Evolutionary conservation across 768 basidiomycete genomes (phyloP), one percentile per base, ranked within the genome.

Genomic region (Holtermannia corniformis): DNA sequence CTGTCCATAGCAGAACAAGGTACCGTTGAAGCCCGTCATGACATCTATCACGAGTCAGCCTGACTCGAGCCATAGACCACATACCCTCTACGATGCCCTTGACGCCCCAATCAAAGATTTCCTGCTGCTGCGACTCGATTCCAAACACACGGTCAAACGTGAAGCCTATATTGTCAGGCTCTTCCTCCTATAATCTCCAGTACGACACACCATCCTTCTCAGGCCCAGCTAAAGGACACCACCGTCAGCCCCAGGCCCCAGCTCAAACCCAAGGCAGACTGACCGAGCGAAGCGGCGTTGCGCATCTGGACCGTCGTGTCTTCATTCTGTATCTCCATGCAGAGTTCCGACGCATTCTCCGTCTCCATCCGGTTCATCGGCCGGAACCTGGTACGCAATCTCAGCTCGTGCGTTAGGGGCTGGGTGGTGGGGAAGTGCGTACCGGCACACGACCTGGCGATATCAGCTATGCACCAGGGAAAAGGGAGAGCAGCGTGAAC

Each of bases 21-120:
- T 96, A 47, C 95, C 95, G 64, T 99, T 99, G 76, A 99, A 99
- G 22, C 95, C 95, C 74, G 89, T 86, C 70, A 99, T 82, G 45
- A 99, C 95, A 79, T 99, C 95, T 96, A 56, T 12, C n/a, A 37
- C 51, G 47, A 42, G 42, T 54, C 43, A 60, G 37, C 44, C 23
- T 24, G 25, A 42, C 49, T 54, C 21, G 25, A 23, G 52, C 27
- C 27, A 16, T 16, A 44, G 1, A 26, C 5, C 13, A 50, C 67
- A 46, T 22, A 89, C 88, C 89, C 79, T 86, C 87, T 22, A 95
- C 91, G 65, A 92, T 93, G 57, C 91, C 93, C 73, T 91, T 93
- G 40, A 99, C 88, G 49, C 95, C 95, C 72, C 95, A 99, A 73
- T 97, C 92, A 70, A 96, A 99, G 44, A 99, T 90, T 73, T 96